Base-by-base conservation (phyloP, 2,329 filamentous ascomycete genomes). In the Alternaria viburni region DNA sequence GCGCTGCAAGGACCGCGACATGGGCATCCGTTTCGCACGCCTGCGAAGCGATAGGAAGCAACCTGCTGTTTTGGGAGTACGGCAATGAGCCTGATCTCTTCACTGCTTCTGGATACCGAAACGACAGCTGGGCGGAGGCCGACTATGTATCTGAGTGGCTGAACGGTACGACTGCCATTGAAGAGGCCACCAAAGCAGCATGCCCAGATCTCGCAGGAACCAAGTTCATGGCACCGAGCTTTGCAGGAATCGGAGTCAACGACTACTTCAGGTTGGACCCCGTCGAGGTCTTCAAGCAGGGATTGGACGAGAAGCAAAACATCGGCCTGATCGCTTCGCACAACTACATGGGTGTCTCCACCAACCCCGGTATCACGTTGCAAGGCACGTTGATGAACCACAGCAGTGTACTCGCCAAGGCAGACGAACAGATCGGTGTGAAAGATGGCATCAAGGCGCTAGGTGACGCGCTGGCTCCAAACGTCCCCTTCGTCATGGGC, bases 331-430 rank as follows among this genome's bases (percentile, higher is more conserved):
- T 87, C 58, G 86, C 86, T 5, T 84, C 84, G 6, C 87, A 89
- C 75, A 89, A 89, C 79, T 90, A 90, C 75, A 89, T 90, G 68
- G 85, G 83, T 56, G 87, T 86, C 51, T 87, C 88, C 32, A 82
- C 81, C 2, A 79, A 81, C 8, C 86, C 84, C 0, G 88, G 88
- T 12, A 86, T 90, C 3, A 90, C 88, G 0, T 82, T 90, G 0
- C 86, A 87, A 74, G 82, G 82, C n/a, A 90, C 88, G 0, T 80
- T 90, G 6, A 86, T 90, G 86, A 90, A 90, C 78, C 88, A 90
- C 77, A 85, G 83, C 11, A 80, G 80, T 59, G 88, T 84, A 3
- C 80, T 82, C 5, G 19, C 12, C 12, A 61, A 45, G 19, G 58
- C 58, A 11, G 45, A 30, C 12, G 45, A 17, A 3, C 58, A 61